Conservation (phyloP, 78 protist species). For the Dictyostelium capitatum region DNA sequence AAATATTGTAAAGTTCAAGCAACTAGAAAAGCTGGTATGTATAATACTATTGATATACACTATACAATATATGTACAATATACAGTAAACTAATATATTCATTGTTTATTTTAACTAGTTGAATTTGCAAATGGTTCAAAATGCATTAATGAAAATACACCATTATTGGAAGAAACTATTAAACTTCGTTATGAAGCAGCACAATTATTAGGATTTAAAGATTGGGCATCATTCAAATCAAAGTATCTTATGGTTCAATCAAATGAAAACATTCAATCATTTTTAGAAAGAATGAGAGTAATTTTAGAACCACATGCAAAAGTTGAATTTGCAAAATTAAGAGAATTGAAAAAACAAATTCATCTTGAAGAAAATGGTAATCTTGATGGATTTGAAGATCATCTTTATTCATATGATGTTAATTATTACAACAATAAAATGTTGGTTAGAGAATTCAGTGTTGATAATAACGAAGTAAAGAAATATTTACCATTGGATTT, state of each 20-base stretch:
- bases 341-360: slow-evolving; percentile 38
- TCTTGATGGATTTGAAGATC: not conserved
- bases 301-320: slow-evolving; percentile 38
- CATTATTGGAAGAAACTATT: slow-evolving; percentile 30
- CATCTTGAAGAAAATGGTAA: slow-evolving; percentile 14
- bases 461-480: slow-evolving; percentile 64
- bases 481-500: slow-evolving; percentile 83
- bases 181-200: slow-evolving; percentile 54
- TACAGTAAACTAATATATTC: not conserved
- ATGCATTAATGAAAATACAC: slow-evolving; percentile 39
- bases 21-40: slow-evolving; percentile 69
- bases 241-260: slow-evolving; percentile 56
- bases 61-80: no score
- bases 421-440: slow-evolving; percentile 46
- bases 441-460: slow-evolving; percentile 50
- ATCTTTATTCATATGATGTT: slow-evolving; percentile 73
- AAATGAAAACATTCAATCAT: slow-evolving; percentile 9
- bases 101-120: no score
- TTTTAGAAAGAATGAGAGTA: slow-evolving; percentile 30
- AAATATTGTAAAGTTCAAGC: slow-evolving; percentile 57
- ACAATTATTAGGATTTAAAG: slow-evolving; percentile 62
- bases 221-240: slow-evolving; percentile 52
- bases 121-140: slow-evolving; percentile 35
- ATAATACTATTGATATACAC: no score
- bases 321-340: not conserved